Evolutionary conservation across 371 early-diverging fungal species (phyloP).

Genomic region (Mortierella sp.): DNA sequence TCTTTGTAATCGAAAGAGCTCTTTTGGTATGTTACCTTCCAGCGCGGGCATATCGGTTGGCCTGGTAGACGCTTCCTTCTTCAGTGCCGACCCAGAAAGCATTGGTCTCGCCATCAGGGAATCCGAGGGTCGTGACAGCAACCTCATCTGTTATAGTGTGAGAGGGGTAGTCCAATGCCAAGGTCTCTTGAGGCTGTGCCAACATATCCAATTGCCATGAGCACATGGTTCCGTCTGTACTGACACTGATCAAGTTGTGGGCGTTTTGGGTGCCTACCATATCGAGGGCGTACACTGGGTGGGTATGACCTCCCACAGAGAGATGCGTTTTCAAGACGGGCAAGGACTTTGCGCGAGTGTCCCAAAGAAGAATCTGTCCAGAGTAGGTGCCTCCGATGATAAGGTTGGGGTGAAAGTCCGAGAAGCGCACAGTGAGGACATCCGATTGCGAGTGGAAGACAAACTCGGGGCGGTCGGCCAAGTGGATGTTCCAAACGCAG

Average conservation of each 20-base stretch:
- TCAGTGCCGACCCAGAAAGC: conserved; percentile 98
- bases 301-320: conserved; percentile 94
- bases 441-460: conserved; percentile 95
- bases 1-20: neutral
- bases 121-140: conserved; percentile 89
- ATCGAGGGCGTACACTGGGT: conserved; percentile 92
- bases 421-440: conserved; percentile 90
- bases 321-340: conserved; percentile 92
- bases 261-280: conserved; percentile 97
- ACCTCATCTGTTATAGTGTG: conserved; percentile 94
- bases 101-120: conserved; percentile 93
- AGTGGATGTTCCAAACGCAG: conserved; percentile 93
- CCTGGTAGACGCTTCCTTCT: conserved; percentile 94
- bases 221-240: conserved; percentile 96
- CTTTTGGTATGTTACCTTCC: conserved; percentile 69
- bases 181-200: conserved; percentile 91
- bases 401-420: conserved; percentile 91
- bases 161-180: conserved; percentile 83
- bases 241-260: conserved; percentile 90
- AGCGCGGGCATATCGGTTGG: conserved; percentile 94
- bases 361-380: conserved; percentile 98
- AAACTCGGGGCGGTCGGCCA: conserved; percentile 94
- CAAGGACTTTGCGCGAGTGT: conserved; percentile 90
- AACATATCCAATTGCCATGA: conserved; percentile 98
- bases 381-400: conserved; percentile 97